A percentile compares a stretch with the other conserved stretches of the same genome.
Evolutionary conservation across 495 filamentous ascomycete genomes (phyloP).

Genomic region (Penicillium goetzii): DNA sequence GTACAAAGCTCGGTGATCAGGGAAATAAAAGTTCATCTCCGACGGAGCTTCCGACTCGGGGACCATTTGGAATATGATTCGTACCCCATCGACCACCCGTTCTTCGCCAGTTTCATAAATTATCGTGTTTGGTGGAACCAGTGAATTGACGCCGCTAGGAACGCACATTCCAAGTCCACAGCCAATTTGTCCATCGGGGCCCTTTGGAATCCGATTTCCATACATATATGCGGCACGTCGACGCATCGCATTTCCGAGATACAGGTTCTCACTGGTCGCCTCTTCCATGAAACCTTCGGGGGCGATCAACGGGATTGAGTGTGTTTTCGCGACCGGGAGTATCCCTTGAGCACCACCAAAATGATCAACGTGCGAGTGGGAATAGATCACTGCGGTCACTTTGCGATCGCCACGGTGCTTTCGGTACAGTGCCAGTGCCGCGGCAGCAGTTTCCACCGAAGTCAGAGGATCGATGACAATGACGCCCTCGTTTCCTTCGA

Average conservation of each 20-base stretch:
- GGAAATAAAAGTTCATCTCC: constrained; percentile 34
- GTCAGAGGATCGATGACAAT: constrained; percentile 5
- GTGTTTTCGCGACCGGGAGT: neutral
- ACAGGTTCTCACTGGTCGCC: constrained; percentile 28
- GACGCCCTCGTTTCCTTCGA: constrained; percentile 5
- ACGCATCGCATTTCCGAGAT: constrained; percentile 28
- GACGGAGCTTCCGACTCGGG: constrained; percentile 31
- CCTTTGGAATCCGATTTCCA: constrained; percentile 18
- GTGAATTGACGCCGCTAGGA: constrained; percentile 16
- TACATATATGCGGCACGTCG: constrained; percentile 31
- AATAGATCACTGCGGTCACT: constrained; percentile 32
- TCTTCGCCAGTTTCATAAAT: constrained; percentile 25
- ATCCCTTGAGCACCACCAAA: constrained; percentile 28
- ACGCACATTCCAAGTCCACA: constrained; percentile 27
- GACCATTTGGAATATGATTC: constrained; percentile 33
- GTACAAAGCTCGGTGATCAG: constrained; percentile 25
- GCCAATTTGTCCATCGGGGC: constrained; percentile 23
- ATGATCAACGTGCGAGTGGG: constrained; percentile 36
- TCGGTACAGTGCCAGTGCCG: constrained; percentile 22
- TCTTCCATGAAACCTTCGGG: constrained; percentile 33
- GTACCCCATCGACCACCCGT: constrained; percentile 24
- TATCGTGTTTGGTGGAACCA: constrained; percentile 27
- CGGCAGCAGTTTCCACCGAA: constrained; percentile 2
- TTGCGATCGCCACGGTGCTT: constrained; percentile 23
- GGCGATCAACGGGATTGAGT: constrained; percentile 27